Percentiles rank a stretch among this genome's conserved stretches.
These are phyloP conservation scores for Phylloporus rhodoxanthus DNA, from an alignment of 768 basidiomycete genomes.

Conservation along the genomic window DNA sequence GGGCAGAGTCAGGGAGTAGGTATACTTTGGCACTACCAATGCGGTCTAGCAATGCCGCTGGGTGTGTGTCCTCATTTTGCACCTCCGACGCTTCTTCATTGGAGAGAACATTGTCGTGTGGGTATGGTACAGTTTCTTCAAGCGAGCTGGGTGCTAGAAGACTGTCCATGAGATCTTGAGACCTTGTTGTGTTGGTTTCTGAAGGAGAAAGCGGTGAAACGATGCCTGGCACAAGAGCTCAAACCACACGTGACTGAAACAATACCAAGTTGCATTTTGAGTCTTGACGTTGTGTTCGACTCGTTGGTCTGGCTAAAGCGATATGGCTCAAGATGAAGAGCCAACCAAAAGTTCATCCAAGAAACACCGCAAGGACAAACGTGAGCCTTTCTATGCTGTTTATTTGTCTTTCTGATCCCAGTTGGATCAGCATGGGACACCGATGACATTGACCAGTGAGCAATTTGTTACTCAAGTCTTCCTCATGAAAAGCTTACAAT, in stretches of 20 bases:
- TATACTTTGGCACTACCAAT: slow-evolving; percentile 75
- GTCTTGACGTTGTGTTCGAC: not conserved
- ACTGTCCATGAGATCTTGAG: slow-evolving; percentile 41
- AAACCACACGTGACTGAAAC: slow-evolving; percentile 15
- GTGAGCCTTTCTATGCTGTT: slow-evolving; percentile 42
- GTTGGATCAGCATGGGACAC: slow-evolving; percentile 86
- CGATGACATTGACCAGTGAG: slow-evolving; percentile 98
- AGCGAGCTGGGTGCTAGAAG: slow-evolving; percentile 31
- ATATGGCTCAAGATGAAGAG: slow-evolving; percentile 32
- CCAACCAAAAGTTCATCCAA: slow-evolving; percentile 73
- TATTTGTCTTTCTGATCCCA: slow-evolving; percentile 9
- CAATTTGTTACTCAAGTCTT: slow-evolving; percentile 7
- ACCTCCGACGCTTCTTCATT: slow-evolving; percentile 47
- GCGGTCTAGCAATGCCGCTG: slow-evolving; percentile 48
- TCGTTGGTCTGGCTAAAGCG: not conserved
- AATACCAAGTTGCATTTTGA: no score
- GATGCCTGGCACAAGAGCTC: not conserved
- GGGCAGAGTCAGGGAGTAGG: slow-evolving; percentile 62
- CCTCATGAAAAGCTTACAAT: not conserved
- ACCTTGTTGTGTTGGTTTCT: not conserved
- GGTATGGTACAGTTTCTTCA: slow-evolving; percentile 34
- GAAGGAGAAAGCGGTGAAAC: no score
- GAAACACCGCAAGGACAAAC: slow-evolving; percentile 89
- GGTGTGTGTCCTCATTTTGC: slow-evolving; percentile 23
- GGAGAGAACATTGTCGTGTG: slow-evolving; percentile 50